Conservation (phyloP, 2,329 filamentous ascomycete genomes). For the Nectriaceae sp. region DNA sequence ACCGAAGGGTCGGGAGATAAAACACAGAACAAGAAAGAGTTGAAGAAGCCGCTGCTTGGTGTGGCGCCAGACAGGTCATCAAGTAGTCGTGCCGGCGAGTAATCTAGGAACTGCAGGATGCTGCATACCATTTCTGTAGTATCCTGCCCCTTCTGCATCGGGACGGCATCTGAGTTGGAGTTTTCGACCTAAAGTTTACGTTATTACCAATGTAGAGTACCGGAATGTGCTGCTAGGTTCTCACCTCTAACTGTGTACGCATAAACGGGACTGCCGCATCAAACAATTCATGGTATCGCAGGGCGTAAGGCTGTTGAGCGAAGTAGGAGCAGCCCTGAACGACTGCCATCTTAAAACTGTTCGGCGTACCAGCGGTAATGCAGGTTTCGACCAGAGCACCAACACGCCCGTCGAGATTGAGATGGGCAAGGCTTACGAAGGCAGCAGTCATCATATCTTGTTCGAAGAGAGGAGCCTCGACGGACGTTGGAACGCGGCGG, state of each 20-base stretch:
- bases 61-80: constrained; percentile 31
- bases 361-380: constrained; percentile 56
- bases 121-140: constrained; percentile 32
- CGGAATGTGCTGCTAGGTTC: constrained; percentile 17
- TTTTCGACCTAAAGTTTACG: constrained; percentile 16
- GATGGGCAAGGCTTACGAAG: constrained; percentile 64
- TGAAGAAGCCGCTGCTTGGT: constrained; percentile 40
- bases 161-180: constrained; percentile 12
- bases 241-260: constrained; percentile 57
- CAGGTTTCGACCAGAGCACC: constrained; percentile 59
- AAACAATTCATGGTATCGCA: constrained; percentile 58
- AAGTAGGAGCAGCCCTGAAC: constrained; percentile 66
- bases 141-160: constrained; percentile 12
- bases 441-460: constrained; percentile 67
- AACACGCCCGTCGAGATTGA: constrained; percentile 61
- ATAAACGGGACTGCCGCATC: constrained; percentile 57
- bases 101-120: constrained; percentile 59
- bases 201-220: background rate
- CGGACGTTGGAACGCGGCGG: constrained; percentile 48
- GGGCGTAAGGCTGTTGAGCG: constrained; percentile 51
- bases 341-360: constrained; percentile 62
- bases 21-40: constrained; percentile 55
- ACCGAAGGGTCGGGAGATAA: constrained; percentile 53
- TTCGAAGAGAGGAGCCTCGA: constrained; percentile 56
- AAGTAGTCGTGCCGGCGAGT: constrained; percentile 43